A percentile compares a stretch with the other conserved stretches of the same genome.
Evolutionary conservation across 2,329 filamentous ascomycete species (phyloP).

Genomic region (Penicillium rolfsii): DNA sequence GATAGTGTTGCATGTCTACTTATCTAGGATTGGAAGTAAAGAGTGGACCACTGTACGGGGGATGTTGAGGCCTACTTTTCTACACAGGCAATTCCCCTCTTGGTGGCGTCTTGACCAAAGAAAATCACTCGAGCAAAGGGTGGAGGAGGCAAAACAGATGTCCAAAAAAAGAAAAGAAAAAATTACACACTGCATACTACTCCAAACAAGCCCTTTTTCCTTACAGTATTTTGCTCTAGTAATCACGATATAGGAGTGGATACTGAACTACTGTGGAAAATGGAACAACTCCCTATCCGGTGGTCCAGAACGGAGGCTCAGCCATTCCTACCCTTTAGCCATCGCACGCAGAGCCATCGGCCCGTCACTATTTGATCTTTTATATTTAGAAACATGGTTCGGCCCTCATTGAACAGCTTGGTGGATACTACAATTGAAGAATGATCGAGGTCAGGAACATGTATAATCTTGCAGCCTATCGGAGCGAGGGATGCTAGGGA

Average conservation of each 20-base stretch:
- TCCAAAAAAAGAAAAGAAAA: too few species aligned
- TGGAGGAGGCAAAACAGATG: neutral
- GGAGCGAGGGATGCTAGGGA: neutral
- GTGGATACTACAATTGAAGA: neutral
- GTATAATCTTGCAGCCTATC: neutral
- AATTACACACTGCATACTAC: neutral
- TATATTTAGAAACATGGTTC: slow-evolving; percentile 15
- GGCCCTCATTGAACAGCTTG: neutral
- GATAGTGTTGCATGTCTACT: neutral
- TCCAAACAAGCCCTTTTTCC: neutral
- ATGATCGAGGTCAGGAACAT: neutral
- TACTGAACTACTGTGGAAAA: neutral
- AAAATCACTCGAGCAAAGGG: neutral
- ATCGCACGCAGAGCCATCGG: neutral
- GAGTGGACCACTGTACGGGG: neutral
- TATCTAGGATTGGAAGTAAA: neutral
- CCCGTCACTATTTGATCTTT: slow-evolving; percentile 7
- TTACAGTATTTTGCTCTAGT: neutral
- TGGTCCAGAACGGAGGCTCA: slow-evolving; percentile 7
- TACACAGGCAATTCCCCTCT: neutral
- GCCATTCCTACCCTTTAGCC: slow-evolving; percentile 2
- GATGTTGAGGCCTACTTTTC: neutral
- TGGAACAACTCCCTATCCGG: neutral
- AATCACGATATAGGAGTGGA: neutral
- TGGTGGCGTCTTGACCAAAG: slow-evolving; percentile 2